Evolutionary conservation across 306 rosid genomes (phyloP).

Genomic region (Betula pendula): DNA sequence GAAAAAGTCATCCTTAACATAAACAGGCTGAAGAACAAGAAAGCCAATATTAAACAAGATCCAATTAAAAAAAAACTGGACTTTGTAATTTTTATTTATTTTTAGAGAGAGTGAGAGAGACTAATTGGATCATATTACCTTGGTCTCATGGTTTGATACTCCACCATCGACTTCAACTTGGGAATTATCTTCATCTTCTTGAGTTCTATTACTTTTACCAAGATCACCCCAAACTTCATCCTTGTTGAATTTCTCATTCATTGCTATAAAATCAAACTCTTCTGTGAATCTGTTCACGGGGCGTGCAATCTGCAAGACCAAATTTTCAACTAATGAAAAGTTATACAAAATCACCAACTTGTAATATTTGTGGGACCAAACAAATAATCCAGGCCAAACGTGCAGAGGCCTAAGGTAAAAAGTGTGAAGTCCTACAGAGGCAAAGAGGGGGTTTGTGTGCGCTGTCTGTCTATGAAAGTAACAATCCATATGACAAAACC

Average conservation of each 20-base stretch:
- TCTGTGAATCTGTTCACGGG: constrained; percentile 45
- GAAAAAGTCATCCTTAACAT: constrained; percentile 57
- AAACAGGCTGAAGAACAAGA: constrained; percentile 39
- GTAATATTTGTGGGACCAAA: constrained; percentile 4
- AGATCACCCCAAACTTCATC: constrained; percentile 66
- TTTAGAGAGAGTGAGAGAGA: not conserved
- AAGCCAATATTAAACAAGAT: constrained; percentile 14
- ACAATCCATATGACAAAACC: not conserved
- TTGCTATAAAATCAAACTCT: constrained; percentile 60
- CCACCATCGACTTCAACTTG: constrained; percentile 34
- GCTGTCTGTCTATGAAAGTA: not conserved
- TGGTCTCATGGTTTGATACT: constrained; percentile 22
- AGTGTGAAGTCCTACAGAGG: not conserved
- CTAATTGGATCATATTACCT: constrained; percentile 27
- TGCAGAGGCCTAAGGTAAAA: not conserved
- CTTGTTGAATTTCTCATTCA: constrained; percentile 64
- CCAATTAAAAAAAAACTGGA: not conserved
- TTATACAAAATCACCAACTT: not conserved
- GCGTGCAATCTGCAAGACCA: constrained; percentile 36
- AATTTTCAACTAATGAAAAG: not conserved
- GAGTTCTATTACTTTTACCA: constrained; percentile 40
- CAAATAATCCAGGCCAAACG: not conserved
- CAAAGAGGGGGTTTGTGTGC: not conserved
- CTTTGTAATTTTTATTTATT: not conserved
- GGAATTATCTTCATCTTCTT: constrained; percentile 29